A percentile compares a stretch with the other conserved stretches of the same genome.
phyloP scores from a whole-genome alignment of 495 filamentous ascomycete genomes.

The Neurospora tetrasperma region DNA sequence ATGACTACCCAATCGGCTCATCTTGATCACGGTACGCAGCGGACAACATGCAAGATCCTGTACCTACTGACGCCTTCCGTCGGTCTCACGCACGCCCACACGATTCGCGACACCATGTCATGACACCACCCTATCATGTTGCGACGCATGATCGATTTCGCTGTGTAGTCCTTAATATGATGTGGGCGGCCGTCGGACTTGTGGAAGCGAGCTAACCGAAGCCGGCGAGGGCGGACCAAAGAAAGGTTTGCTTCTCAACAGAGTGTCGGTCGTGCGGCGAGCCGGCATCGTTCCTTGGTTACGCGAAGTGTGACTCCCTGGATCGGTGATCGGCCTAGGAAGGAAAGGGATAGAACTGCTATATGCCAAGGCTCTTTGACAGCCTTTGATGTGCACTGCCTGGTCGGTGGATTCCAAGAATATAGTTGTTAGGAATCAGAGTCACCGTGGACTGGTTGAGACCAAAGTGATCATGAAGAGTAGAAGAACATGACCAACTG shows the following conservation, averaged over 20 bases:
- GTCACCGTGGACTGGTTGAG: not conserved
- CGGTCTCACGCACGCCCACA: not conserved
- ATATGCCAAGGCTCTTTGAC: not conserved
- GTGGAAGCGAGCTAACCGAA: not conserved
- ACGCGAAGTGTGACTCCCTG: not conserved
- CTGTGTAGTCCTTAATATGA: not conserved
- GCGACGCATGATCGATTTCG: not conserved
- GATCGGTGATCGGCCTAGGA: not conserved
- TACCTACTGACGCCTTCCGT: not conserved
- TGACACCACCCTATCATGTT: not conserved
- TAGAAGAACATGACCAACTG: not conserved
- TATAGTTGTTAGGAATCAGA: not conserved
- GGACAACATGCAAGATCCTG: not conserved
- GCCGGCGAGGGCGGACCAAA: not conserved
- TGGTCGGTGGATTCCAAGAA: not conserved
- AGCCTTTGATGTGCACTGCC: not conserved
- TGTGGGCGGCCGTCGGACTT: not conserved
- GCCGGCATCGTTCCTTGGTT: not conserved
- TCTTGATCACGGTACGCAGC: not conserved
- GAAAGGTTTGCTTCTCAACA: not conserved
- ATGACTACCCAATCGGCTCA: not conserved
- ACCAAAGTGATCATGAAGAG: not conserved
- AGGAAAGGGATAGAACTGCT: not conserved
- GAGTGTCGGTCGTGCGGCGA: not conserved
- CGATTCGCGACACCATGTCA: not conserved